Evolutionary conservation across 768 basidiomycete species (phyloP).

Genomic region (Phanerochaete sordida): DNA sequence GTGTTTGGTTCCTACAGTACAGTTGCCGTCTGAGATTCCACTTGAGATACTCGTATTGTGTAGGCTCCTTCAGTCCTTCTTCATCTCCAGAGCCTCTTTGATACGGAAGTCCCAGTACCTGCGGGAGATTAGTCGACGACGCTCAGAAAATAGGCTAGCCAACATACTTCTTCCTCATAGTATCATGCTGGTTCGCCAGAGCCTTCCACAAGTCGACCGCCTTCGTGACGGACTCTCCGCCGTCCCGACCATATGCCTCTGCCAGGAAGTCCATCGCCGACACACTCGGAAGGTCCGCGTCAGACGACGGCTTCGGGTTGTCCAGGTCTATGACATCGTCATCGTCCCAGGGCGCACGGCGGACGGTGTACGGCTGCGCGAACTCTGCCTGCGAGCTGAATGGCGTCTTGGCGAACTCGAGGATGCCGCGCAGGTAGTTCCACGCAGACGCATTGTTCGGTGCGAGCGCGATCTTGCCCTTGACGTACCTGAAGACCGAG

Average conservation of each 20-base stretch:
- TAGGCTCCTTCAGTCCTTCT: background rate
- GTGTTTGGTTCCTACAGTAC: no score
- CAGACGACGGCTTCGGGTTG: slow-evolving; percentile 61
- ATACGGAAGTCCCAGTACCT: slow-evolving; percentile 14
- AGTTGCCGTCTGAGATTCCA: no score
- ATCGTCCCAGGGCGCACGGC: slow-evolving; percentile 23
- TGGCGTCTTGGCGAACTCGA: slow-evolving; percentile 58
- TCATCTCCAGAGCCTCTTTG: slow-evolving; percentile 2
- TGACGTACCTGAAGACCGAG: slow-evolving; percentile 58
- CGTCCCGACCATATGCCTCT: slow-evolving; percentile 63
- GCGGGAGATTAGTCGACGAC: no score
- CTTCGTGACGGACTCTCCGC: slow-evolving; percentile 40
- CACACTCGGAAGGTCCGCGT: slow-evolving; percentile 71
- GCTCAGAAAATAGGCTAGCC: background rate
- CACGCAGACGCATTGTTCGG: slow-evolving; percentile 95
- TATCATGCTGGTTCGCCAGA: slow-evolving; percentile 67
- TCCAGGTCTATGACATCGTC: slow-evolving; percentile 67
- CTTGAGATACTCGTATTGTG: no score
- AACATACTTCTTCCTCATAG: slow-evolving; percentile 70
- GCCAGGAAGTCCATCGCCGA: slow-evolving; percentile 86
- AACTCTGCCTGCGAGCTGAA: slow-evolving; percentile 56
- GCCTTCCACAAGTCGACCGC: slow-evolving; percentile 56
- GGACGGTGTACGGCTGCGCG: slow-evolving; percentile 57
- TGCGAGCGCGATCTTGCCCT: slow-evolving; percentile 77
- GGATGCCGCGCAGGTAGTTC: slow-evolving; percentile 93